Evolutionary conservation across 2,329 filamentous ascomycete species (phyloP), one percentile per base, ranked within the genome.

Genomic region (Colletotrichum karsti): DNA sequence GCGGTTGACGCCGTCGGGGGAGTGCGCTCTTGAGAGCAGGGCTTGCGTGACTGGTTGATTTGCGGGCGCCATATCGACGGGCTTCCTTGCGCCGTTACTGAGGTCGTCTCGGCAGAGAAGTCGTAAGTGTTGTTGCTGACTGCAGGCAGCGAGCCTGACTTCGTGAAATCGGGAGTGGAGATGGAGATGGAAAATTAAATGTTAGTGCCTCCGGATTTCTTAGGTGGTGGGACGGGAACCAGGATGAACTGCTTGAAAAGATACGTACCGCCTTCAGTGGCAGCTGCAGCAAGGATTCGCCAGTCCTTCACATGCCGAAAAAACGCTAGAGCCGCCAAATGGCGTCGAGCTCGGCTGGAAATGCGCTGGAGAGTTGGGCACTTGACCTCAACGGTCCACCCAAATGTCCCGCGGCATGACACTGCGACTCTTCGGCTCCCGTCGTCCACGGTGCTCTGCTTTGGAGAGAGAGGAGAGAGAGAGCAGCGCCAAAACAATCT

Each of bases 21-120:
- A 91, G 80, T 97, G 94, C 9, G 93, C 94, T 74, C 93, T 91
- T 6, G 87, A 81, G 59, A 98, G 91, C 56, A 98, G 89, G 7
- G 85, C 81, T 71, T 90, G 85, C 0, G 89, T 90, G 9, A 88
- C 76, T 48, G 80, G 75, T 58, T 82, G 80, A 3, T 71, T 72
- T 20, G 74, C 53, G 37, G 71, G 71, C 5, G 80, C 74, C 81
- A 84, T 84, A 7, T 41, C 22, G 50, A 18, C 13, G 4, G 20
- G 24, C 35, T 50, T 1, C 50, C 39, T 35, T 10, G 9, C 8
- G 20, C 12, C 12, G 18, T 12, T 12, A 7, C 13, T 24, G 10
- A 5, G 1, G 3, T 30, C 30, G 26, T 28, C 37, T 12, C 44
- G 9, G 5, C 53, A n/a, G 2, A 24, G 15, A 22, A 13, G 39